These are phyloP conservation scores for Boletus reticulatus DNA, from an alignment of 768 basidiomycete genomes.

Conservation along the genomic window DNA sequence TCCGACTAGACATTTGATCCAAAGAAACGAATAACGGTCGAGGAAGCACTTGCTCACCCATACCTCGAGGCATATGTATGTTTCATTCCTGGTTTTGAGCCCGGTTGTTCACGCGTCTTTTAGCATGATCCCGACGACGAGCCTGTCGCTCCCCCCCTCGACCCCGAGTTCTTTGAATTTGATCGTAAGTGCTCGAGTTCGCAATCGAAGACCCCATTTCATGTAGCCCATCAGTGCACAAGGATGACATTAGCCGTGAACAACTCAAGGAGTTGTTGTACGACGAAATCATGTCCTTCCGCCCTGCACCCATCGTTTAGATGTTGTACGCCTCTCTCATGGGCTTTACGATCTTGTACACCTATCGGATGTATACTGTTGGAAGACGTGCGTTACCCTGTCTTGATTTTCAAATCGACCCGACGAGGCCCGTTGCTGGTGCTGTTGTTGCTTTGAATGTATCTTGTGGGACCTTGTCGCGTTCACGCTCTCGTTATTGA, in stretches of 20 bases:
- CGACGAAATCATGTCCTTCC: slow-evolving; percentile 93
- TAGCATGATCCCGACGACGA: slow-evolving; percentile 97
- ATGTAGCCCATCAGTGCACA: slow-evolving; percentile 59
- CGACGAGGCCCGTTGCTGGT: not conserved
- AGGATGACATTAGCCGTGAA: slow-evolving; percentile 93
- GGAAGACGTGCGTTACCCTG: slow-evolving; percentile 2
- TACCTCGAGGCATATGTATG: slow-evolving; percentile 90
- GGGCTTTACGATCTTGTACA: not conserved
- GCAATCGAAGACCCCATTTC: not conserved
- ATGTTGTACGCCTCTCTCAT: not conserved
- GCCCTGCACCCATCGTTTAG: slow-evolving; percentile 54
- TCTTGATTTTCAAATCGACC: not conserved
- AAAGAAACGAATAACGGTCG: slow-evolving; percentile 93
- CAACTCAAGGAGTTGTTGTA: slow-evolving; percentile 93
- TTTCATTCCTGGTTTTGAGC: not conserved
- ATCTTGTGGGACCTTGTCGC: not conserved
- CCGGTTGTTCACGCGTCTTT: slow-evolving; percentile 3
- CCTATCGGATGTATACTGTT: slow-evolving; percentile 2
- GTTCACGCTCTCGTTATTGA: slow-evolving; percentile 1
- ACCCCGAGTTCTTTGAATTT: slow-evolving; percentile 96
- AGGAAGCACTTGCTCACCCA: slow-evolving; percentile 92
- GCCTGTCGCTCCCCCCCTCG: slow-evolving; percentile 92
- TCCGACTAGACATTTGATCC: slow-evolving; percentile 85
- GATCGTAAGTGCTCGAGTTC: slow-evolving; percentile 58
- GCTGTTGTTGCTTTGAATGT: not conserved